phyloP scores from a whole-genome alignment of 768 basidiomycete genomes.

The Asterophora lycoperdoides region DNA sequence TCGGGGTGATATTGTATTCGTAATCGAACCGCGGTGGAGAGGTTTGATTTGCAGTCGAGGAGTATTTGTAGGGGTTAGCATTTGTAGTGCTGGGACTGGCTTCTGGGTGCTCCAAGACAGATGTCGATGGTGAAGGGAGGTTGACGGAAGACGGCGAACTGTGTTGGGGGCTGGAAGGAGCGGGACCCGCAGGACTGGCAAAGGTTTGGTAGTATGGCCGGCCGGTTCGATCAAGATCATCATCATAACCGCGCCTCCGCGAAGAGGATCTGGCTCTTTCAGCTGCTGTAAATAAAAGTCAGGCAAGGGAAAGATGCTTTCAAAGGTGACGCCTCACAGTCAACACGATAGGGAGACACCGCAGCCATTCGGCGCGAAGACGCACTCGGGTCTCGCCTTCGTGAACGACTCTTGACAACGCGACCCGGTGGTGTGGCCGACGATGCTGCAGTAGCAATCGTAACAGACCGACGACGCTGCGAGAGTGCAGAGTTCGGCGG shows the following conservation, averaged over 20 bases:
- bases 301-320: background rate
- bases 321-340: slow-evolving; percentile 40
- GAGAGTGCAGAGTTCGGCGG: slow-evolving; percentile 28
- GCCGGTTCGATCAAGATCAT: slow-evolving; percentile 44
- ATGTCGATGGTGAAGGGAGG: slow-evolving; percentile 64
- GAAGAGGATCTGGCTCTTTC: slow-evolving; percentile 74
- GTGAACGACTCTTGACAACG: slow-evolving; percentile 45
- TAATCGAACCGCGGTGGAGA: slow-evolving; percentile 58
- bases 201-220: slow-evolving; percentile 51
- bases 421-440: slow-evolving; percentile 35
- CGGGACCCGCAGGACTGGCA: slow-evolving; percentile 44
- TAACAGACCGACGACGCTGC: slow-evolving; percentile 54
- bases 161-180: slow-evolving; percentile 50
- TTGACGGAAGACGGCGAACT: slow-evolving; percentile 74
- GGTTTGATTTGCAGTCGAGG: slow-evolving; percentile 43
- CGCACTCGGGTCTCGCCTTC: slow-evolving; percentile 50
- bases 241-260: slow-evolving; percentile 68
- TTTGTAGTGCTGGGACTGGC: slow-evolving; percentile 51
- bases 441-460: slow-evolving; percentile 40
- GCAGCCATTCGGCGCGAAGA: slow-evolving; percentile 51
- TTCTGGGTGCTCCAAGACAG: slow-evolving; percentile 48
- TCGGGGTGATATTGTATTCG: slow-evolving; percentile 42
- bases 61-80: slow-evolving; percentile 40
- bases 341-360: slow-evolving; percentile 62
- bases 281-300: slow-evolving; percentile 35